Evolutionary conservation across 345 rosid species (phyloP).

Genomic region (Citropsis articulata): DNA sequence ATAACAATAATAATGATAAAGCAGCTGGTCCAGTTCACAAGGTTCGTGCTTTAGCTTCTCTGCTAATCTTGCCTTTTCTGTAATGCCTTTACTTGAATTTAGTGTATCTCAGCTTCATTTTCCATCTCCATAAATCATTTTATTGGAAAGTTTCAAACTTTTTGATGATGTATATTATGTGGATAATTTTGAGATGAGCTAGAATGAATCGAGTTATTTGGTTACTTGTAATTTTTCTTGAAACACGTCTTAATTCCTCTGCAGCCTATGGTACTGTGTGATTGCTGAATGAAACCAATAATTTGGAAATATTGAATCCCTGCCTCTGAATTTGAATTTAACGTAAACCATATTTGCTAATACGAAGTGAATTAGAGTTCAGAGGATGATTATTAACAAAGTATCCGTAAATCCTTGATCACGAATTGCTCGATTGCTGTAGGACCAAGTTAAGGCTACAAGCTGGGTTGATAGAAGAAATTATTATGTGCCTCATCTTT

Average conservation of each 20-base stretch:
- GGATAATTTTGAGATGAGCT: neutral
- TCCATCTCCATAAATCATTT: neutral
- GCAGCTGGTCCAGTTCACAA: conserved; percentile 14
- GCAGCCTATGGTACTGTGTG: neutral
- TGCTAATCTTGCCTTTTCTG: neutral
- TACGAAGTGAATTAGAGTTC: neutral
- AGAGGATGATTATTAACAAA: neutral
- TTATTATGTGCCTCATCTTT: conserved; percentile 5
- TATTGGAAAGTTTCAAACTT: neutral
- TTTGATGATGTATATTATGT: neutral
- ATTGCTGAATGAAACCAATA: neutral
- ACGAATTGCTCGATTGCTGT: neutral
- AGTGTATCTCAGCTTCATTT: neutral
- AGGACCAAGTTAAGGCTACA: neutral
- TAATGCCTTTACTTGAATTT: neutral
- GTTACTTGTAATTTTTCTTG: neutral
- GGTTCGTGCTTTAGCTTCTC: conserved; percentile 15
- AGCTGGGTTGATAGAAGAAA: neutral
- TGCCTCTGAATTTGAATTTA: neutral
- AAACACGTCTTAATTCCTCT: neutral
- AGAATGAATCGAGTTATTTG: neutral
- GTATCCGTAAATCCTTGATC: neutral
- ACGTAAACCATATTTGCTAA: neutral
- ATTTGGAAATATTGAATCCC: neutral
- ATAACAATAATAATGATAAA: neutral